Percentiles rank a stretch among this genome's conserved stretches.
phyloP scores from a whole-genome alignment of 2,329 filamentous ascomycete genomes.

The Fusarium bulbicola region DNA sequence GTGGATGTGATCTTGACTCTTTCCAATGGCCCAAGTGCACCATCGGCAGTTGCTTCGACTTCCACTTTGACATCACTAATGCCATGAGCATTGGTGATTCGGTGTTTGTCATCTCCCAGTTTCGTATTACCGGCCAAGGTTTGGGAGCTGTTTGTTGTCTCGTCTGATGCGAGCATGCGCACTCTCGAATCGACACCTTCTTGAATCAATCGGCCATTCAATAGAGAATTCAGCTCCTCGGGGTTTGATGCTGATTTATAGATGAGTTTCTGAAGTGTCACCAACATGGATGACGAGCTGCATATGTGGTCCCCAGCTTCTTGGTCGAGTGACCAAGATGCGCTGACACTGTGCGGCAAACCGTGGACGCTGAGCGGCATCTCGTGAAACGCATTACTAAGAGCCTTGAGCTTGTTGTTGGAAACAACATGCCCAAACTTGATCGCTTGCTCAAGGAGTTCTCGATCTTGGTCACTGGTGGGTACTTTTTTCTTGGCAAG shows the following conservation, averaged over 20 bases:
- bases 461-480: constrained; percentile 69
- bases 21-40: constrained; percentile 59
- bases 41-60: constrained; percentile 29
- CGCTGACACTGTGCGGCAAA: constrained; percentile 69
- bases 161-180: constrained; percentile 39
- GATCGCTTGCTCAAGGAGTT: constrained; percentile 71
- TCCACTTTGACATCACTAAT: constrained; percentile 38
- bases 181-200: constrained; percentile 51
- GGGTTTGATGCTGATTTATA: constrained; percentile 56
- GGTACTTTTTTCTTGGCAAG: constrained; percentile 67
- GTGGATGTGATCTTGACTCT: constrained; percentile 77
- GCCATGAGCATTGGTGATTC: constrained; percentile 46
- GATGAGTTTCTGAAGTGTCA: constrained; percentile 62
- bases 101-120: constrained; percentile 50
- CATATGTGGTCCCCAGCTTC: constrained; percentile 59
- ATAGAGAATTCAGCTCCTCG: constrained; percentile 56
- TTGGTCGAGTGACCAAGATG: constrained; percentile 74
- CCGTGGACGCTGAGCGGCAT: constrained; percentile 76
- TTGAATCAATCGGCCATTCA: constrained; percentile 57
- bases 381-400: constrained; percentile 77
- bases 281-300: constrained; percentile 61
- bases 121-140: constrained; percentile 55
- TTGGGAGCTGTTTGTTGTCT: constrained; percentile 27
- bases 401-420: constrained; percentile 68
- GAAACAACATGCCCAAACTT: constrained; percentile 68